phyloP scores from a whole-genome alignment of 2,329 filamentous ascomycete genomes.

The Diaporthe amygdali region DNA sequence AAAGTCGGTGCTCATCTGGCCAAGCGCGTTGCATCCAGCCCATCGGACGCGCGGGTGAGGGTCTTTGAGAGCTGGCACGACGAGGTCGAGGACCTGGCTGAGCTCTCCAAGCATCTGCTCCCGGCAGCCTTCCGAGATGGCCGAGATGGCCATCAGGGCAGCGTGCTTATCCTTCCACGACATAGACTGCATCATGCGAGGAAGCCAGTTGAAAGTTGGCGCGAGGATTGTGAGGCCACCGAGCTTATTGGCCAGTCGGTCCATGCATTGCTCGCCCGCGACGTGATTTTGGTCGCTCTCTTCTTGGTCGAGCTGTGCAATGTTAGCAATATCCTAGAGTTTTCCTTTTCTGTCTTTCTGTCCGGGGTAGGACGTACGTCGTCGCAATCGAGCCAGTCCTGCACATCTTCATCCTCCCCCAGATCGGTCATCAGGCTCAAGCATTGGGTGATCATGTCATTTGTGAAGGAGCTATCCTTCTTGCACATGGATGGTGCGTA shows the following conservation, averaged over 20 bases:
- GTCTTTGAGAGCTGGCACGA: conserved; percentile 90
- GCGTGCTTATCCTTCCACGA: conserved; percentile 96
- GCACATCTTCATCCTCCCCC: conserved; percentile 88
- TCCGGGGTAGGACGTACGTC: conserved; percentile 66
- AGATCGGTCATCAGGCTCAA: conserved; percentile 98
- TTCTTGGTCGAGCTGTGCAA: conserved; percentile 79
- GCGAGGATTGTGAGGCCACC: conserved; percentile 91
- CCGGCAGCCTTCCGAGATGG: conserved; percentile 95
- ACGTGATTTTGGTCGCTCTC: conserved; percentile 98
- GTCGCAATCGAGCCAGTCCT: conserved; percentile 91
- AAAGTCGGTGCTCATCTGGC: conserved; percentile 99
- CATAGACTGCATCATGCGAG: conserved; percentile 94
- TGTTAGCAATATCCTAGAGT: conserved; percentile 31
- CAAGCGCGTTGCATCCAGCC: conserved; percentile 97
- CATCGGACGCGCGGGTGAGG: conserved; percentile 93
- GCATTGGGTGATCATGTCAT: conserved; percentile 98
- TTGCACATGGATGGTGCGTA: conserved; percentile 93
- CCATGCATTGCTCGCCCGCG: conserved; percentile 98
- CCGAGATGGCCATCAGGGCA: conserved; percentile 97
- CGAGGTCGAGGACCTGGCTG: conserved; percentile 90
- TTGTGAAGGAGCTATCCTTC: conserved; percentile 89
- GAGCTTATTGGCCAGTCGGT: conserved; percentile 94
- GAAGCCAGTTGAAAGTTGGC: conserved; percentile 95
- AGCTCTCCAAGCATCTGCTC: conserved; percentile 96
- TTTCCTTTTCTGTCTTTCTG: not conserved